Evolutionary conservation across 2,329 filamentous ascomycete genomes (phyloP).

Genomic region (Arthrobotrys entomopaga): DNA sequence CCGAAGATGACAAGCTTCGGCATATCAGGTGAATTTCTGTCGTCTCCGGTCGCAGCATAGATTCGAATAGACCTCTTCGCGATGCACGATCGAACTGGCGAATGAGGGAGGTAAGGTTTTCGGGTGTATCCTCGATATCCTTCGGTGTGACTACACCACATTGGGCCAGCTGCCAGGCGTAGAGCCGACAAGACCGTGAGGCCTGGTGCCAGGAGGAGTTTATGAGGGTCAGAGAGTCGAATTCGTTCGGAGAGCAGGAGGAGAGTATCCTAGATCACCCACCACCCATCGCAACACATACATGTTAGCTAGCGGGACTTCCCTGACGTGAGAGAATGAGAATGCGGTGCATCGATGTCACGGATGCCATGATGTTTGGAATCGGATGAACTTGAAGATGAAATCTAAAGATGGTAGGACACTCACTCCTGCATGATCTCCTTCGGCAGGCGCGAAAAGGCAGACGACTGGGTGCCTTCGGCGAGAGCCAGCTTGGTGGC

Average conservation of each 20-base stretch:
- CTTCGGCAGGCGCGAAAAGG: constrained; percentile 71
- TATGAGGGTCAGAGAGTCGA: constrained; percentile 73
- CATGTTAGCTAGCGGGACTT: too few species aligned
- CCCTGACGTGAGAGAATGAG: too few species aligned
- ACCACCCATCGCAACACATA: constrained; percentile 17
- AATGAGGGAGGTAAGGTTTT: constrained; percentile 70
- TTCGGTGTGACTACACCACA: constrained; percentile 70
- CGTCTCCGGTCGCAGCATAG: constrained; percentile 75
- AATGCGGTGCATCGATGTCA: constrained; percentile 10
- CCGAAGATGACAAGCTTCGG: constrained; percentile 83
- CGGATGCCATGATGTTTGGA: too few species aligned
- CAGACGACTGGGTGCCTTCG: constrained; percentile 58
- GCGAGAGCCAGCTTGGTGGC: constrained; percentile 20
- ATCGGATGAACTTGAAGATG: not conserved
- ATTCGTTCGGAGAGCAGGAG: constrained; percentile 71
- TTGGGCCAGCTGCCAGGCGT: constrained; percentile 71
- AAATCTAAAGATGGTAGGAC: not conserved
- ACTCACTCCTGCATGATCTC: constrained; percentile 77
- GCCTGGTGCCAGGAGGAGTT: constrained; percentile 74
- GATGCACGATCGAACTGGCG: constrained; percentile 75
- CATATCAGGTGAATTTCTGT: constrained; percentile 83
- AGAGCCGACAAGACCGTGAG: constrained; percentile 73
- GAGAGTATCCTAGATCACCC: constrained; percentile 68
- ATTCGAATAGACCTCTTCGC: constrained; percentile 80
- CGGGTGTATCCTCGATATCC: constrained; percentile 63